Percentiles rank a stretch among this genome's conserved stretches.
These are phyloP conservation scores for Lactarius hengduanensis DNA, from an alignment of 768 basidiomycete genomes.

Conservation along the genomic window DNA sequence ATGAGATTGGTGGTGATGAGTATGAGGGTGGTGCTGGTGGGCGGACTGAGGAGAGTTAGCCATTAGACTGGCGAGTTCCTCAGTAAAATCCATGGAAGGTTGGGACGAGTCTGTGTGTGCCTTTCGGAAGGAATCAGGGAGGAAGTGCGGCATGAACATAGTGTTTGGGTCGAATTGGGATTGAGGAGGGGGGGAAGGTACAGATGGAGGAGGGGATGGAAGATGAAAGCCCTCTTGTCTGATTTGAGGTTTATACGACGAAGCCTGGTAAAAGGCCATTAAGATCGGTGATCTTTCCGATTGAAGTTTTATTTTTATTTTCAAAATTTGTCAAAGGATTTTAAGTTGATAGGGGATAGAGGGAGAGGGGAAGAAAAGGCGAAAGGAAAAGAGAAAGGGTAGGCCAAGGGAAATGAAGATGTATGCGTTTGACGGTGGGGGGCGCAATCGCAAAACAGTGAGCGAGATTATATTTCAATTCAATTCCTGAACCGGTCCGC, in stretches of 20 bases:
- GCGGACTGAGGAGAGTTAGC: conserved; percentile 35
- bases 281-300: conserved; percentile 21
- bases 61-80: conserved; percentile 67
- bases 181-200: conserved; percentile 35
- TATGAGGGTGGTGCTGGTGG: conserved; percentile 23
- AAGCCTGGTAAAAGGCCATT: conserved; percentile 40
- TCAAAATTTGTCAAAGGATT: neutral
- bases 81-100: conserved; percentile 51
- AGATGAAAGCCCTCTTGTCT: conserved; percentile 76
- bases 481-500: conserved; percentile 13
- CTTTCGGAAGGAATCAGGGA: conserved; percentile 57
- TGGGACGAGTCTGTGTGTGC: conserved; percentile 39
- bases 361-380: neutral
- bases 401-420: neutral
- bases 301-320: neutral
- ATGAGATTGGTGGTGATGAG: conserved; percentile 37
- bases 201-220: conserved; percentile 44
- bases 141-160: conserved; percentile 50
- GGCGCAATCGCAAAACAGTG: neutral
- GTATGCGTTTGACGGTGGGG: neutral
- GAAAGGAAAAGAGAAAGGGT: neutral
- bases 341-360: conserved; percentile 1
- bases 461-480: conserved; percentile 17
- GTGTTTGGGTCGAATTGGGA: conserved; percentile 35
- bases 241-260: conserved; percentile 55